Evolutionary conservation across 306 rosid genomes (phyloP).

Genomic region (Leucaena leucocephala): DNA sequence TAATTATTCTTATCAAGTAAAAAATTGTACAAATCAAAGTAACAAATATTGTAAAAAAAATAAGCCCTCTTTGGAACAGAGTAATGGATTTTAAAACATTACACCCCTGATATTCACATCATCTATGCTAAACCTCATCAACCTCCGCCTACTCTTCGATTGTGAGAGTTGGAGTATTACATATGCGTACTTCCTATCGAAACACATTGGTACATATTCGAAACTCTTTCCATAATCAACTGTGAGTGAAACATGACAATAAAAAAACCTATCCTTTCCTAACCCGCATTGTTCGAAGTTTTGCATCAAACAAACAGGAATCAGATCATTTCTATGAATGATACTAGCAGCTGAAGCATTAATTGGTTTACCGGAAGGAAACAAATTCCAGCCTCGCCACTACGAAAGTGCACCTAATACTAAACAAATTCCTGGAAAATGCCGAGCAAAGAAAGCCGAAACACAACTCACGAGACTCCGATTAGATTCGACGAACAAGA

Average conservation of each 20-base stretch:
- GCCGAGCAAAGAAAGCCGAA: neutral
- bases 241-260: neutral
- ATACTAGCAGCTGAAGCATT: neutral
- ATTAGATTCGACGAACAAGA: neutral
- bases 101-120: neutral
- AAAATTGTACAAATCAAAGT: neutral
- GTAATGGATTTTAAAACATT: neutral
- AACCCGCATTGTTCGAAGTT: neutral
- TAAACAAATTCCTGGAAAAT: neutral
- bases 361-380: neutral
- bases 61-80: conserved; percentile 1
- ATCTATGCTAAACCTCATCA: neutral
- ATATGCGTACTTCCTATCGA: neutral
- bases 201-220: neutral
- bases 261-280: neutral
- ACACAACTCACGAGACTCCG: neutral
- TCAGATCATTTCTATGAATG: neutral
- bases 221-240: neutral
- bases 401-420: neutral
- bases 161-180: neutral
- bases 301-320: neutral
- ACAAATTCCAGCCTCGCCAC: neutral
- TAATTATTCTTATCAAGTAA: neutral
- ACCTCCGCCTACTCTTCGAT: neutral
- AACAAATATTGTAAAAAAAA: no score